Base-by-base conservation (phyloP, 192 early-diverging fungal species). In the Diversispora eburnea region DNA sequence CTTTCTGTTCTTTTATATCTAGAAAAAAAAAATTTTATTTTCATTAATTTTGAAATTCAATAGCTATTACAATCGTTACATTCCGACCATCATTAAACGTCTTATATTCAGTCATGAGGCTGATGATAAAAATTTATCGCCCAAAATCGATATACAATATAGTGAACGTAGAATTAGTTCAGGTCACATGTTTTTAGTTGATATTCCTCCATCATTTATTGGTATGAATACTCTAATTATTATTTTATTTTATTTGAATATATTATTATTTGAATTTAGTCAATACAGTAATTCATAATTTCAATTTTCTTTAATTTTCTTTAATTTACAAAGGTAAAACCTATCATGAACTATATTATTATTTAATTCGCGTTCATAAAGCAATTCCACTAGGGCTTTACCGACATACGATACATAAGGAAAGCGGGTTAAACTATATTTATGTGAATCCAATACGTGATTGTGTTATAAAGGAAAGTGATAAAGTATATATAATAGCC, bases 341-440 rank as follows among this genome's bases (percentile, higher is more conserved):
- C 13, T 62, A 62, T 63, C 49, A 62, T 10, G 47, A 8, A 15
- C 25, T 67, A 20, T 67, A 67, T 33, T 9, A 46, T 17, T 9
- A 67, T 33, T 79, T 86, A 63, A 79, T 88, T 61, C 79, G 81
- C 61, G 70, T 77, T 39, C 81, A 89, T 55, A 52, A 54, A 0
- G 84, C 85, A 8, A 63, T 91, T 8, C 76, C 85, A 5, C 75
- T 91, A n/a, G 90, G 84, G 9, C 83, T 91, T n/a, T 91, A 91
- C 69, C 83, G 90, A 60, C 58, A 71, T 7, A 81, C 78, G 43
- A 67, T 79, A 62, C 88, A 90, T 52, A 78, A 82, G 42, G 77
- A 75, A 10, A 77, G 79, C 57, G 80, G 84, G n/a, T 71, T 84
- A 67, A 84, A 82, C 70, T 90, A 87, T 67, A 83, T 88, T 12